Conservation (phyloP, 139 green algal genomes). For the Ettlia oleoabundans region DNA sequence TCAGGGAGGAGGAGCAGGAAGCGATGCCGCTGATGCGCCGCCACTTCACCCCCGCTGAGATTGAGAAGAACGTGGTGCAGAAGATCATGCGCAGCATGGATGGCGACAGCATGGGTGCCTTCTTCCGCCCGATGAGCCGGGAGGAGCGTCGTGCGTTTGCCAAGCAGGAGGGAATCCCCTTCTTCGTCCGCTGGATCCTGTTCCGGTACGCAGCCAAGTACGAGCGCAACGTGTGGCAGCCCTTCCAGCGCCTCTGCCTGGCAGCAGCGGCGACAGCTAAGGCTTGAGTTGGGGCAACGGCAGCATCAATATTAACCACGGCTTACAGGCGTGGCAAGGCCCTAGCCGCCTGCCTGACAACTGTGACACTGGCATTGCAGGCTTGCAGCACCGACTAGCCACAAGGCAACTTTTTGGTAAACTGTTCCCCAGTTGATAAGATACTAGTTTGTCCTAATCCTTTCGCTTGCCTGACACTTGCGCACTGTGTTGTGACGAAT, state of each 20-base stretch:
- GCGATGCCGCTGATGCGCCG: slow-evolving; percentile 17
- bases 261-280: too few relatives aligned
- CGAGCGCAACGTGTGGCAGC: slow-evolving; percentile 9
- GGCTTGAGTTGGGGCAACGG: too few relatives aligned
- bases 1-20: slow-evolving; percentile 19
- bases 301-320: too few relatives aligned
- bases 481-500: too few relatives aligned
- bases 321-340: too few relatives aligned
- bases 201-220: slow-evolving; percentile 3
- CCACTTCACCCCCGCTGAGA: slow-evolving; percentile 20
- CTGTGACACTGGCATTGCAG: too few relatives aligned
- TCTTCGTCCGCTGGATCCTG: slow-evolving; percentile 27
- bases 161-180: slow-evolving; percentile 10
- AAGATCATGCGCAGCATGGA: slow-evolving; percentile 16
- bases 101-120: neutral
- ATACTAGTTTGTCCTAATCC: too few relatives aligned
- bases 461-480: too few relatives aligned
- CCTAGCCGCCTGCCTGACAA: too few relatives aligned
- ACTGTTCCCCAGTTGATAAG: too few relatives aligned
- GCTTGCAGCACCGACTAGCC: too few relatives aligned
- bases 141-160: slow-evolving; percentile 8
- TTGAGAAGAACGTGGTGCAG: slow-evolving; percentile 9
- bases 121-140: neutral
- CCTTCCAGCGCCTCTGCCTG: slow-evolving; percentile 23
- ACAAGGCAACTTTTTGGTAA: too few relatives aligned